Evolutionary conservation across 192 early-diverging fungal genomes (phyloP).

Genomic region (Coemansia sp.): DNA sequence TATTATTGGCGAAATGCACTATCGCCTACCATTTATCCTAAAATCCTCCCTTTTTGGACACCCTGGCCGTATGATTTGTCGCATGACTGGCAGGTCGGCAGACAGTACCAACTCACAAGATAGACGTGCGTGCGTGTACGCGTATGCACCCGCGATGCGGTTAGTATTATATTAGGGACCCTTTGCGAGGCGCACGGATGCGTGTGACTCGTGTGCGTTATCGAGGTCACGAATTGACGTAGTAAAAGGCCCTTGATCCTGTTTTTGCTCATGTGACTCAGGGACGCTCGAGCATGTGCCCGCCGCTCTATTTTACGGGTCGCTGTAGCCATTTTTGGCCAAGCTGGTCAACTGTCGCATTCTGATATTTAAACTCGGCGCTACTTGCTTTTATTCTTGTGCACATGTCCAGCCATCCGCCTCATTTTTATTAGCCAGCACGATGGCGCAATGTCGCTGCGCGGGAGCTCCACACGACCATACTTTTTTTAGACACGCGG

Average conservation of each 20-base stretch:
- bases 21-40: conserved; percentile 3
- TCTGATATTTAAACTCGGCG: neutral
- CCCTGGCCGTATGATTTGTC: conserved; percentile 2
- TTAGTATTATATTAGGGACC: neutral
- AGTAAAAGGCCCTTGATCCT: conserved; percentile 1
- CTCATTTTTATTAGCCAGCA: neutral
- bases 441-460: neutral
- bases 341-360: neutral
- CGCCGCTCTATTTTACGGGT: neutral
- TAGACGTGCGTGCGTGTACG: neutral
- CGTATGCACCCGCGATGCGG: neutral
- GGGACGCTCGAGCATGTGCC: neutral
- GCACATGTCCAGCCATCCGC: neutral
- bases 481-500: neutral
- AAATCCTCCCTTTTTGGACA: neutral
- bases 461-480: neutral
- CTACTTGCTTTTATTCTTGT: neutral
- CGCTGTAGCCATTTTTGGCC: neutral
- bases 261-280: conserved; percentile 6
- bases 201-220: neutral
- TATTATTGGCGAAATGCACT: neutral
- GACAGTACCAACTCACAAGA: neutral
- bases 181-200: neutral
- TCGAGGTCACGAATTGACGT: no score
- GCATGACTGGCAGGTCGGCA: neutral